phyloP scores from a whole-genome alignment of 495 filamentous ascomycete species.

The Penicillium odoratum region DNA sequence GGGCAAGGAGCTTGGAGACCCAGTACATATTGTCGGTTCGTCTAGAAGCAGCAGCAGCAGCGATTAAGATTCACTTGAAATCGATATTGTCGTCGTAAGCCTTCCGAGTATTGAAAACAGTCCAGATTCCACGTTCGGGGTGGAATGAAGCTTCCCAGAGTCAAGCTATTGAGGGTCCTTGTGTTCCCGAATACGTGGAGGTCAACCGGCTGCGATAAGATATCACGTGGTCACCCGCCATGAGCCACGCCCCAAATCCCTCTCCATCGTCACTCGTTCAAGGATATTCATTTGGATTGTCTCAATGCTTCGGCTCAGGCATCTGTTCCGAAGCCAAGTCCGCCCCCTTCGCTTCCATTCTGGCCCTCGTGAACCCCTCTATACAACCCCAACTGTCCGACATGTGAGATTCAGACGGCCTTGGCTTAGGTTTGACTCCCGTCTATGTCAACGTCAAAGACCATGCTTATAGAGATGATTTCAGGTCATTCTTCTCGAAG shows the following conservation, averaged over 20 bases:
- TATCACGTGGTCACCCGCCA: slow-evolving; percentile 23
- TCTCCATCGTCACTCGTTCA: slow-evolving; percentile 3
- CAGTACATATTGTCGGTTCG: slow-evolving; percentile 29
- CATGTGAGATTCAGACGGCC: slow-evolving; percentile 42
- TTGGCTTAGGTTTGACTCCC: slow-evolving; percentile 35
- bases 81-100: background rate
- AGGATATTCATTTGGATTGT: slow-evolving; percentile 17
- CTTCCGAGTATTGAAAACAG: background rate
- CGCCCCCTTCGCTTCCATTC: slow-evolving; percentile 24
- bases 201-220: slow-evolving; percentile 18
- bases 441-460: background rate
- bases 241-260: slow-evolving; percentile 4
- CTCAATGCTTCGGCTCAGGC: slow-evolving; percentile 42
- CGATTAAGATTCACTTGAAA: background rate
- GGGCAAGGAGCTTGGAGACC: slow-evolving; percentile 29
- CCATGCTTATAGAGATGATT: slow-evolving; percentile 9
- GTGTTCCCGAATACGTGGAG: background rate
- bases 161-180: background rate
- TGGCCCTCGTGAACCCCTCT: slow-evolving; percentile 18
- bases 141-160: background rate
- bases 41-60: background rate
- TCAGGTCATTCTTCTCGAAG: slow-evolving; percentile 35
- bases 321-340: slow-evolving; percentile 31
- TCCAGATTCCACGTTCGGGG: background rate
- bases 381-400: slow-evolving; percentile 26